Evolutionary conservation across 306 rosid species (phyloP).

Genomic region (Malus orientalis): DNA sequence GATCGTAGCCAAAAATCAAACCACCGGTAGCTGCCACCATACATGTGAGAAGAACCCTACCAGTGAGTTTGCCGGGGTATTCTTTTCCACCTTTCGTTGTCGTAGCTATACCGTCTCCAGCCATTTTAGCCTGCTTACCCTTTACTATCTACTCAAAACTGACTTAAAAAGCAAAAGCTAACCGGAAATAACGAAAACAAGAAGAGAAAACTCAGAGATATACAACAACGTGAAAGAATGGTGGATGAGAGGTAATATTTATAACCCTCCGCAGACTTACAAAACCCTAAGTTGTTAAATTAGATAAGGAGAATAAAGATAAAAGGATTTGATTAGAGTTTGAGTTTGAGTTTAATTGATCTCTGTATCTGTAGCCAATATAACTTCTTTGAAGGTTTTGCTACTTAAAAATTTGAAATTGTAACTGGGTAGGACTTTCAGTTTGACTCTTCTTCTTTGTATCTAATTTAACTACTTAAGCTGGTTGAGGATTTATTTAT

Average conservation of each 20-base stretch:
- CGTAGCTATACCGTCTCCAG: constrained; percentile 12
- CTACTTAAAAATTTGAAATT: not conserved
- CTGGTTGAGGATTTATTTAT: no score
- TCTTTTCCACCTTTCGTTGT: not conserved
- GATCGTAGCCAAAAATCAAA: constrained; percentile 75
- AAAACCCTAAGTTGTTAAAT: no score
- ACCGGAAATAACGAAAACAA: not conserved
- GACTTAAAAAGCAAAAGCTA: no score
- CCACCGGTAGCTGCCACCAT: constrained; percentile 65
- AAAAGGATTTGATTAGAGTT: no score
- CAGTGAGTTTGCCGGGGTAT: constrained; percentile 50
- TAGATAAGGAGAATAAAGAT: no score
- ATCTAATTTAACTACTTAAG: no score
- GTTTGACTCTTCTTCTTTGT: not conserved
- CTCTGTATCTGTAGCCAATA: no score
- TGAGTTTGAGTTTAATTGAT: no score
- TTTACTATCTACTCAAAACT: no score
- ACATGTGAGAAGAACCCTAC: constrained; percentile 44
- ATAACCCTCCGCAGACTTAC: no score
- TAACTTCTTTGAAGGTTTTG: no score
- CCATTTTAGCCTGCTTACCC: constrained; percentile 5
- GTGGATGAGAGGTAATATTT: no score
- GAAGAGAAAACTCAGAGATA: not conserved
- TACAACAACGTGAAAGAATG: not conserved
- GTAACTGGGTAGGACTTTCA: not conserved